Evolutionary conservation across 257 asterid genomes (phyloP).

Genomic region (Solanum pimpinellifolium): DNA sequence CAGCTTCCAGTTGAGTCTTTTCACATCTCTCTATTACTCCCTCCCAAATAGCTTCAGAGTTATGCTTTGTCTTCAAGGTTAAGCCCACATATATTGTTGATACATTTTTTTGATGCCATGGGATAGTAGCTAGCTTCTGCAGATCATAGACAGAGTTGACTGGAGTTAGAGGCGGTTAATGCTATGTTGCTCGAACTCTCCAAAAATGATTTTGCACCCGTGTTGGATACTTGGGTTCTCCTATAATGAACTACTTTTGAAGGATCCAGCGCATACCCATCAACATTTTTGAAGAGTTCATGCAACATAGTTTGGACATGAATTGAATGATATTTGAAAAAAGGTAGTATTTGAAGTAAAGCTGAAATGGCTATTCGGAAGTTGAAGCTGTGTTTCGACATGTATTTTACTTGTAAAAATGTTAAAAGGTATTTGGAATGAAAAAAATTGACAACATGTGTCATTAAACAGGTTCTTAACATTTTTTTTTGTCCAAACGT

Average conservation of each 20-base stretch:
- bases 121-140: neutral
- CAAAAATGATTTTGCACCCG: neutral
- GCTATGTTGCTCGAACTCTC: neutral
- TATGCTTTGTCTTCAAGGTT: neutral
- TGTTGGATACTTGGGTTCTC: neutral
- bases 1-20: neutral
- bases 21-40: neutral
- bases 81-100: neutral
- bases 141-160: neutral
- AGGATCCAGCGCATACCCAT: neutral
- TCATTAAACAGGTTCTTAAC: neutral
- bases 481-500: neutral
- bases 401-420: neutral
- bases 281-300: neutral
- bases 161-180: neutral
- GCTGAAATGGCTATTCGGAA: neutral
- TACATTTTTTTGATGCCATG: neutral
- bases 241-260: neutral
- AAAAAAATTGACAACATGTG: neutral
- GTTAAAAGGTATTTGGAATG: neutral
- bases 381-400: neutral
- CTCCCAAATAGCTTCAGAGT: neutral
- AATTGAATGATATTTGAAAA: neutral
- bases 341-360: neutral
- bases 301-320: neutral